A percentile compares a stretch with the other conserved stretches of the same genome.
phyloP scores from a whole-genome alignment of 1,139 yeast species.

The Scheffersomyces parashehatae region DNA sequence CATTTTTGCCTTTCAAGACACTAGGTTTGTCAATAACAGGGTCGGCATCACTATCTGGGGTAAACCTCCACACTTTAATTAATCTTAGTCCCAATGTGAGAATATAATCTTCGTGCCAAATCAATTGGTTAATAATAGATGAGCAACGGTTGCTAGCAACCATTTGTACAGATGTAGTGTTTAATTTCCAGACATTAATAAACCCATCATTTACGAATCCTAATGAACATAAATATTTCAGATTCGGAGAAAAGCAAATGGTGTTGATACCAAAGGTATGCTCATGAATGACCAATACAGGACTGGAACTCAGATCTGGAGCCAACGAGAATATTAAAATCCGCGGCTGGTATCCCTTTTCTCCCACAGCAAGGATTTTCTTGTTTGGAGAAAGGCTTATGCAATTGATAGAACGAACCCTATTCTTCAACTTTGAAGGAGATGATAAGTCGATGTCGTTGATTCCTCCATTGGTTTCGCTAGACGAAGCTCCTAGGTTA shows the following conservation, averaged over 20 bases:
- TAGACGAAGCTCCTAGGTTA: slow-evolving; percentile 1
- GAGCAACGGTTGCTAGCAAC: slow-evolving; percentile 62
- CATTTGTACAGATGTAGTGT: slow-evolving; percentile 19
- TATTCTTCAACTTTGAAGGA: slow-evolving; percentile 40
- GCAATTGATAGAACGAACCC: slow-evolving; percentile 55
- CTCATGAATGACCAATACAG: slow-evolving; percentile 55
- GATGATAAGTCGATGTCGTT: slow-evolving; percentile 14
- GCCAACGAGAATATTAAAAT: slow-evolving; percentile 61
- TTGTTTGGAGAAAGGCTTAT: slow-evolving; percentile 57
- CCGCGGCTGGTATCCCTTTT: slow-evolving; percentile 65
- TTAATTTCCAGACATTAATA: slow-evolving; percentile 57
- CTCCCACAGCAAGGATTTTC: slow-evolving; percentile 62
- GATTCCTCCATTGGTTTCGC: slow-evolving; percentile 1
- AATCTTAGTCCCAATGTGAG: slow-evolving; percentile 60
- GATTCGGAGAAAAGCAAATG: slow-evolving; percentile 60
- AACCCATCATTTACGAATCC: slow-evolving; percentile 69
- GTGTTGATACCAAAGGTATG: slow-evolving; percentile 64
- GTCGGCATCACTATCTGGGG: slow-evolving; percentile 18
- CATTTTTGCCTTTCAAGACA: slow-evolving; percentile 58
- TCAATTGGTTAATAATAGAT: slow-evolving; percentile 51
- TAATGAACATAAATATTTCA: slow-evolving; percentile 53
- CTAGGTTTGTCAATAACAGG: slow-evolving; percentile 14
- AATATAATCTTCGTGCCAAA: slow-evolving; percentile 57
- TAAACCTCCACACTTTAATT: slow-evolving; percentile 58
- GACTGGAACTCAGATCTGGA: slow-evolving; percentile 42